Evolutionary conservation across 345 rosid genomes (phyloP), one percentile per base, ranked within the genome.

Genomic region (Crucihimalaya himalaica): DNA sequence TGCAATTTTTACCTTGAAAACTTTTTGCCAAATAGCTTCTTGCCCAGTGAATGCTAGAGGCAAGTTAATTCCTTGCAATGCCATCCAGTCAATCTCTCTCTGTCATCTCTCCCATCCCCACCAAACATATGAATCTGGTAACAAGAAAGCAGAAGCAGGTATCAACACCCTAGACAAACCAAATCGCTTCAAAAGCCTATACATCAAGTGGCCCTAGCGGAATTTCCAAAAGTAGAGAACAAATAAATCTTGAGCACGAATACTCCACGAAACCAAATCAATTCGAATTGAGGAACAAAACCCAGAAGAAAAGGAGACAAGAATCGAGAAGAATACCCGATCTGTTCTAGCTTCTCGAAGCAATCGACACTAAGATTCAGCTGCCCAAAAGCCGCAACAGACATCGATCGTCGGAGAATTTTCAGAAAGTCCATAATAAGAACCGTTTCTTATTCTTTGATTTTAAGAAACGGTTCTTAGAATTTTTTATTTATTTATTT

Each of bases 31-130:
- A 73, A 94, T 85, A 73, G 96, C 78, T 84, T 94, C 96, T 81
- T 94, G 98, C 7, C 95, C 98, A 21, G 86, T 89, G 78, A 91
- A 94, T 76, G 98, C 98, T 82, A 94, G 75, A 65, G 98, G 98
- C 74, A 94, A 80, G 84, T 94, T 94, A 73, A 94, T 77, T 62
- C 98, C 98, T 85, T 94, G 96, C 78, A 94, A 84, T 68, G 97
- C 97, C 97, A 94, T 94, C 98, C 97, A 94, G 74, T 94, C 98
- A 84, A 89, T 85, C 84, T 94, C 98, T 80, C 86, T 91, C 81
- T 91, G 88, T 97, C 98, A 94, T 83, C 90, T 81, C 70, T 82
- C 81, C 98, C 98, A 91, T 39, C 79, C 86, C 98, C 97, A 94
- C 97, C 97, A 94, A 68, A 89, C 95, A 77, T 83, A 91, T 14